Evolutionary conservation across 2,329 filamentous ascomycete genomes (phyloP).

Genomic region (Beauveria bassiana): DNA sequence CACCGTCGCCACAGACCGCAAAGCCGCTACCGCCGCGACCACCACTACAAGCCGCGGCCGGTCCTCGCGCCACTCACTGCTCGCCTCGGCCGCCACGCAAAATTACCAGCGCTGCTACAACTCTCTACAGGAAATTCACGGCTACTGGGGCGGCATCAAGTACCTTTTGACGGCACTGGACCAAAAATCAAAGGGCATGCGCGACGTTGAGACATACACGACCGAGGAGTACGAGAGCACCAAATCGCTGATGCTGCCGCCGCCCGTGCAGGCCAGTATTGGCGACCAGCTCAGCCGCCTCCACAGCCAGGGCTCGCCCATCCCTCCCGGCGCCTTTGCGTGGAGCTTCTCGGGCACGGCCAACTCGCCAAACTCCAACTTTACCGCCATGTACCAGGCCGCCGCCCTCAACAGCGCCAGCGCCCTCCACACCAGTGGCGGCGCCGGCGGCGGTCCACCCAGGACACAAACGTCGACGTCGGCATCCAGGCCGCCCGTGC

Average conservation of each 20-base stretch:
- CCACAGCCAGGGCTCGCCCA: slow-evolving; percentile 41
- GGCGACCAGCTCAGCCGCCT: slow-evolving; percentile 36
- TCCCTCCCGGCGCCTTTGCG: slow-evolving; percentile 51
- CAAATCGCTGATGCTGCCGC: slow-evolving; percentile 35
- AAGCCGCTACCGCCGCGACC: slow-evolving; percentile 6
- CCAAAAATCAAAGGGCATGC: slow-evolving; percentile 80
- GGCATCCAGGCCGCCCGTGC: neutral
- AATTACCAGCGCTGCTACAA: slow-evolving; percentile 86
- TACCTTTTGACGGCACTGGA: slow-evolving; percentile 83
- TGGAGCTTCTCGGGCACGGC: slow-evolving; percentile 86
- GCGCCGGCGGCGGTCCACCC: neutral
- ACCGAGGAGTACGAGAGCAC: slow-evolving; percentile 71
- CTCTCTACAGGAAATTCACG: slow-evolving; percentile 70
- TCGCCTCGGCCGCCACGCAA: slow-evolving; percentile 74
- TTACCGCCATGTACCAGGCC: slow-evolving; percentile 71
- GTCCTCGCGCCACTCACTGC: slow-evolving; percentile 60
- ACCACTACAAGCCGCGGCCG: slow-evolving; percentile 22
- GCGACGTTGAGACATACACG: slow-evolving; percentile 63
- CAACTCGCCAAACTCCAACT: slow-evolving; percentile 74
- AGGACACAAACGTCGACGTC: neutral
- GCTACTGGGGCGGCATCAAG: slow-evolving; percentile 78
- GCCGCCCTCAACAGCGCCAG: neutral
- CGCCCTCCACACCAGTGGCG: neutral
- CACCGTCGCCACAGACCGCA: slow-evolving; percentile 5
- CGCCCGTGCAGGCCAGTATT: slow-evolving; percentile 28